Percentiles rank a stretch among this genome's conserved stretches.
Evolutionary conservation across 352 stramenopile genomes (phyloP).

Genomic region (Phytophthora tubulina): DNA sequence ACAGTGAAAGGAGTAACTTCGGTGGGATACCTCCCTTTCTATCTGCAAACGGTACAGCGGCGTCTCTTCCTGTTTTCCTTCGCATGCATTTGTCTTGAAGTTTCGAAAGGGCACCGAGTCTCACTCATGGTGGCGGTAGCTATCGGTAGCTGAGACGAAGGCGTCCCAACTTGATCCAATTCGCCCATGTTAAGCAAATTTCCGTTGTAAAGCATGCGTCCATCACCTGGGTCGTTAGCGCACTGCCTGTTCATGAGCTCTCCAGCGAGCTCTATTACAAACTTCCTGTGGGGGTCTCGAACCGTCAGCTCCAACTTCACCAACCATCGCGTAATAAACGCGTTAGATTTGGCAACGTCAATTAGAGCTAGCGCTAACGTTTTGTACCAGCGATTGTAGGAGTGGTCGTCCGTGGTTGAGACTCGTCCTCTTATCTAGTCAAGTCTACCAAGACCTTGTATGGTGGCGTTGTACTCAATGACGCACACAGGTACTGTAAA

Average conservation of each 20-base stretch:
- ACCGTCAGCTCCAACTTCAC: not conserved
- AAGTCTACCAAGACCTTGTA: not conserved
- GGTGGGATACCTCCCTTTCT: too few relatives aligned
- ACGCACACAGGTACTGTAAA: slow-evolving; percentile 1
- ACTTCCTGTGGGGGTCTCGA: slow-evolving; percentile 1
- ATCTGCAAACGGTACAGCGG: too few relatives aligned
- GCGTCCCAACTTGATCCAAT: too few relatives aligned
- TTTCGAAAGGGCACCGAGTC: too few relatives aligned
- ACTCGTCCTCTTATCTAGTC: not conserved
- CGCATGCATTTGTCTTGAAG: too few relatives aligned
- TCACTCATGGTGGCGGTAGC: too few relatives aligned
- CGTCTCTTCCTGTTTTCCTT: too few relatives aligned
- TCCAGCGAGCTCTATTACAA: slow-evolving; percentile 6
- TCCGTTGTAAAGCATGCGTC: too few relatives aligned
- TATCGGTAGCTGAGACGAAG: too few relatives aligned
- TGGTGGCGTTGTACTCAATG: slow-evolving; percentile 6
- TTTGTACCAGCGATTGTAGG: not conserved
- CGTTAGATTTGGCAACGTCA: not conserved
- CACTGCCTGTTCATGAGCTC: slow-evolving; percentile 2
- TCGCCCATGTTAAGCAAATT: too few relatives aligned
- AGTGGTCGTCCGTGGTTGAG: not conserved
- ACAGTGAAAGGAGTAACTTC: too few relatives aligned
- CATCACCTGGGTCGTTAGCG: too few relatives aligned
- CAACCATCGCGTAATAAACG: slow-evolving; percentile 1
- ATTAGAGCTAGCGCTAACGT: not conserved